phyloP scores from a whole-genome alignment of 2,329 filamentous ascomycete species.

The Aspergillus fumigatus region DNA sequence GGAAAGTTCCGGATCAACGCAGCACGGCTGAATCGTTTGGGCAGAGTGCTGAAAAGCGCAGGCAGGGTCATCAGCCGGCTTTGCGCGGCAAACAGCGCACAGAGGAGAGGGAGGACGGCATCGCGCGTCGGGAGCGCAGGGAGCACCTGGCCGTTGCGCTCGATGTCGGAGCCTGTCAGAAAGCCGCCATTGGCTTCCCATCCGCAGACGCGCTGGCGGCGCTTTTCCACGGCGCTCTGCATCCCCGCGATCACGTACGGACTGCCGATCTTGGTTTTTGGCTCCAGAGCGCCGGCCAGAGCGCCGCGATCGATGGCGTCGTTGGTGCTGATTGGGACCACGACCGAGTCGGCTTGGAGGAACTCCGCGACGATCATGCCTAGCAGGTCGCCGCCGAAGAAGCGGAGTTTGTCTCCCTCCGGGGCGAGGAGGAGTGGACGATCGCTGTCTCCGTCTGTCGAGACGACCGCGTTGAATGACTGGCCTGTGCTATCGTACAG shows the following conservation, averaged over 20 bases:
- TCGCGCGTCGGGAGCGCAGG: conserved; percentile 30
- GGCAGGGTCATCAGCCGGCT: conserved; percentile 22
- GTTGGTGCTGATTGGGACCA: conserved; percentile 32
- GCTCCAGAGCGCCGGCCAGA: conserved; percentile 21
- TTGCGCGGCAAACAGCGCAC: conserved; percentile 25
- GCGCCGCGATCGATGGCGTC: conserved; percentile 30
- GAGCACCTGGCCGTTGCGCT: conserved; percentile 23
- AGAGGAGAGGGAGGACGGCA: conserved; percentile 28
- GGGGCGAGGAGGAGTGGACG: conserved; percentile 29
- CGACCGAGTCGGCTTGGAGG: conserved; percentile 24
- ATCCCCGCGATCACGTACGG: conserved; percentile 33
- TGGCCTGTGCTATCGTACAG: conserved; percentile 21
- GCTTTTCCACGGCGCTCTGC: conserved; percentile 26
- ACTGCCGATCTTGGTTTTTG: conserved; percentile 33
- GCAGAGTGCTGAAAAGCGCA: conserved; percentile 25
- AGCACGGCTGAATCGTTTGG: conserved; percentile 27
- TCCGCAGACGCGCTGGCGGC: conserved; percentile 24
- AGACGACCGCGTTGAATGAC: conserved; percentile 27
- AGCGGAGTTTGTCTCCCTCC: conserved; percentile 23
- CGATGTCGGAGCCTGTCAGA: conserved; percentile 28
- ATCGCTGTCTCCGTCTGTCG: conserved; percentile 33
- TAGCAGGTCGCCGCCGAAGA: conserved; percentile 30
- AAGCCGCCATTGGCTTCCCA: conserved; percentile 35
- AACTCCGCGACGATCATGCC: conserved; percentile 32
- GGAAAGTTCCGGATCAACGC: conserved; percentile 30